Percentiles rank a stretch among this genome's conserved stretches.
phyloP scores from a whole-genome alignment of 768 basidiomycete species.

The Amanita rubescens region DNA sequence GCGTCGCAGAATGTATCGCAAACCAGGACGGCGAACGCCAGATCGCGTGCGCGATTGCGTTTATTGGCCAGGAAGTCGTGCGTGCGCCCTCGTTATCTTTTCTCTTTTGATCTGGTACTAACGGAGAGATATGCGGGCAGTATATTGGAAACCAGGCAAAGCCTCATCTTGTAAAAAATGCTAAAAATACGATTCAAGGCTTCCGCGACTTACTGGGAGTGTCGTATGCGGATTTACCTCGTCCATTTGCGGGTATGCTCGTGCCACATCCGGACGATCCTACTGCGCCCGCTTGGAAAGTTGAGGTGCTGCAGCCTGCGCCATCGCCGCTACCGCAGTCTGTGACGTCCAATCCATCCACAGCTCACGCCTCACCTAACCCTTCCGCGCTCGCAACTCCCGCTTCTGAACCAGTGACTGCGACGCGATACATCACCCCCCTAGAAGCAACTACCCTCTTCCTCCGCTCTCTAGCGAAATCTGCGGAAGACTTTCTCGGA shows the following conservation, averaged over 20 bases:
- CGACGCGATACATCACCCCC: slow-evolving; percentile 68
- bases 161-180: slow-evolving; percentile 91
- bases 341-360: slow-evolving; percentile 38
- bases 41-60: slow-evolving; percentile 90
- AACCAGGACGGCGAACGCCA: slow-evolving; percentile 99
- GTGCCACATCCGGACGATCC: slow-evolving; percentile 55
- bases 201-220: slow-evolving; percentile 93
- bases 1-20: slow-evolving; percentile 89
- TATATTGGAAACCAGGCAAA: slow-evolving; percentile 96
- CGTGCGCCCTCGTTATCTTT: slow-evolving; percentile 20
- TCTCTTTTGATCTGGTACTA: neutral
- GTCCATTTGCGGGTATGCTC: neutral
- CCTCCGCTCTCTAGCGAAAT: slow-evolving; percentile 74
- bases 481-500: slow-evolving; percentile 88
- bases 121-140: slow-evolving; percentile 33
- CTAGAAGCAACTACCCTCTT: slow-evolving; percentile 83
- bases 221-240: slow-evolving; percentile 45
- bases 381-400: slow-evolving; percentile 66
- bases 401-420: slow-evolving; percentile 60
- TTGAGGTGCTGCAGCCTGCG: slow-evolving; percentile 72
- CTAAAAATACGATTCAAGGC: slow-evolving; percentile 88
- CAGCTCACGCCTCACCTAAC: slow-evolving; percentile 41
- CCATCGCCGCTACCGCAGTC: slow-evolving; percentile 55
- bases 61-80: slow-evolving; percentile 87
- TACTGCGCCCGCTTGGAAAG: slow-evolving; percentile 78